A percentile compares a stretch with the other conserved stretches of the same genome.
Conservation (phyloP, 2,329 filamentous ascomycete species). For the Clonostachys solani region DNA sequence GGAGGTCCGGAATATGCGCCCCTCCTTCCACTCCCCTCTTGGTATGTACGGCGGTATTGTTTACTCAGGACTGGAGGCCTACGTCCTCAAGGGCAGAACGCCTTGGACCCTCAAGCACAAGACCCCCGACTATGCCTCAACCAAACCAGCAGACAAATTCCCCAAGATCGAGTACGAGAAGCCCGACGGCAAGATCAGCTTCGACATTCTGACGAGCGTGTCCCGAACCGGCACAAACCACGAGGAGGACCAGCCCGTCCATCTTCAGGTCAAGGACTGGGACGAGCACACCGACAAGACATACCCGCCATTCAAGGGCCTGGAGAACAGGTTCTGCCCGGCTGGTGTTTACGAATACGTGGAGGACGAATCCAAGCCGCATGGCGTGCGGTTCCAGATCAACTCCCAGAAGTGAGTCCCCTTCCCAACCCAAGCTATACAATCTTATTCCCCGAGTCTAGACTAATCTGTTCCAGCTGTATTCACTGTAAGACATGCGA, state of each 20-base stretch:
- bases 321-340: conserved; percentile 96
- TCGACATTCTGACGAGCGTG: conserved; percentile 94
- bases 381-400: conserved; percentile 94
- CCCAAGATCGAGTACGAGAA: conserved; percentile 94
- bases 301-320: conserved; percentile 83
- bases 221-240: conserved; percentile 96
- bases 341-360: conserved; percentile 98
- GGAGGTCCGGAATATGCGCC: conserved; percentile 95
- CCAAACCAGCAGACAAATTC: conserved; percentile 74
- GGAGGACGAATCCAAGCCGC: conserved; percentile 80
- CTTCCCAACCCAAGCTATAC: neutral
- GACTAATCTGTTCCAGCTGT: conserved; percentile 54
- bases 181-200: conserved; percentile 90
- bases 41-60: conserved; percentile 85
- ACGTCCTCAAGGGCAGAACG: conserved; percentile 74
- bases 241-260: conserved; percentile 96
- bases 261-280: conserved; percentile 94
- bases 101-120: conserved; percentile 94
- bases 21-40: conserved; percentile 84
- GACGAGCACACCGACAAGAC: conserved; percentile 80
- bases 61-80: conserved; percentile 93
- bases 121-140: conserved; percentile 70
- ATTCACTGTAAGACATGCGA: conserved; percentile 99
- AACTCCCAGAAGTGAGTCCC: conserved; percentile 88
- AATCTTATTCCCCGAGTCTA: neutral